Base-by-base conservation (phyloP, 2,329 filamentous ascomycete genomes). In the Albophoma yamanashiensis region DNA sequence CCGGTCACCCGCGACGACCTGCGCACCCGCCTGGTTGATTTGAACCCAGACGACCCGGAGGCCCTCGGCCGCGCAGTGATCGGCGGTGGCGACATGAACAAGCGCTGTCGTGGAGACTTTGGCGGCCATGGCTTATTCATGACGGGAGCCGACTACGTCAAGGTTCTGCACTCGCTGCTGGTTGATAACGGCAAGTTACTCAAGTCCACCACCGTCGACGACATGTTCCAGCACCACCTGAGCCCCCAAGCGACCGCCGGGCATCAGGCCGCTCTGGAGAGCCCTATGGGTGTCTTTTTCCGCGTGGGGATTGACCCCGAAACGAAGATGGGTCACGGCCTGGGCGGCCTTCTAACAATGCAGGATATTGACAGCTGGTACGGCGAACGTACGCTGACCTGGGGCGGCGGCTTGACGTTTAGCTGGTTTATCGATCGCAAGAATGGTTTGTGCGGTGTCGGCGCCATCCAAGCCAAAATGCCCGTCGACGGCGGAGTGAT, bases 381-480 rank as follows among this genome's bases (percentile, higher is more conserved):
- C 53, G 76, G 77, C 4, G 70, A 73, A 42, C 62, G 68, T 1
- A 79, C 77, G 0, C 65, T 80, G 59, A 74, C 70, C 3, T 80
- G 77, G 78, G 77, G 76, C 9, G 79, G 79, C 2, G 77, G 77
- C 0, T 43, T 76, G 63, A 79, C 77, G 0, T 64, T 79, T 27
- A 57, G 71, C 2, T 82, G 78, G 79, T 81, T 81, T 25, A 70
- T 80, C 58, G 78, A 80, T 64, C 76, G 76, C 1, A 75, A 76
- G 68, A 79, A 77, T 62, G 72, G 74, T 17, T 61, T 80, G 5
- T 79, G 76, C 56, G 76, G 74, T 17, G 58, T 79, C 2, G 73
- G 70, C 1, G 76, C 76, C 22, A 34, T 77, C 1, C 76, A 78
- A 60, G 67, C 74, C 7, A 47, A 64, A 17, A n/a, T 78, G 31